These are phyloP conservation scores for Tephrocybe rancida DNA, from an alignment of 768 basidiomycete genomes.

Conservation along the genomic window DNA sequence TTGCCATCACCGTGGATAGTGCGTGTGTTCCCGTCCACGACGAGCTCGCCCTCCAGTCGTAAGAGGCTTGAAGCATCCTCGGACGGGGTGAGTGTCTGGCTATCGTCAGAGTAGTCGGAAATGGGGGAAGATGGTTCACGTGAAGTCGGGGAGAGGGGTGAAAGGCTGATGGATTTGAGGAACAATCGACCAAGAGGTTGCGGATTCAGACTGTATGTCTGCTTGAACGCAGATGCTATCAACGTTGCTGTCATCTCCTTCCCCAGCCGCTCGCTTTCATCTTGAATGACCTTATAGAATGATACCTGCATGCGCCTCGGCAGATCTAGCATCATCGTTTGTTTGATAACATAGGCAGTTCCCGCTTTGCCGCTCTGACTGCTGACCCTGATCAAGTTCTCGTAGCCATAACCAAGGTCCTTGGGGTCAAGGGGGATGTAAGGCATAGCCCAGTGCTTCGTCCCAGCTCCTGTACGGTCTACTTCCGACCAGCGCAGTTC, in stretches of 20 bases:
- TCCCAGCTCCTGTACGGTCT: slow-evolving; percentile 41
- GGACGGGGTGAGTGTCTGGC: slow-evolving; percentile 31
- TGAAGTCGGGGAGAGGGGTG: slow-evolving; percentile 41
- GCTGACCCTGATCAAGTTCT: slow-evolving; percentile 88
- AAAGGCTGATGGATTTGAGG: slow-evolving; percentile 63
- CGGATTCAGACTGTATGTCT: slow-evolving; percentile 63
- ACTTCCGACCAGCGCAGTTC: slow-evolving; percentile 52
- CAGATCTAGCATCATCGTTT: slow-evolving; percentile 72
- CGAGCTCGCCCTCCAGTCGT: slow-evolving; percentile 68
- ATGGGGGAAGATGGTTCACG: slow-evolving; percentile 38
- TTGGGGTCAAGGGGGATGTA: slow-evolving; percentile 87
- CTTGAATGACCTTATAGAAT: slow-evolving; percentile 80
- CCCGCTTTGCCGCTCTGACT: slow-evolving; percentile 89
- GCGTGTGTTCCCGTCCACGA: slow-evolving; percentile 64
- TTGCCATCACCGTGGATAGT: slow-evolving; percentile 78
- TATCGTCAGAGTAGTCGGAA: slow-evolving; percentile 51
- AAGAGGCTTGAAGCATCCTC: slow-evolving; percentile 19
- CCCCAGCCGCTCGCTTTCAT: slow-evolving; percentile 70
- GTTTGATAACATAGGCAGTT: slow-evolving; percentile 81
- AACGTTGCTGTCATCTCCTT: slow-evolving; percentile 81
- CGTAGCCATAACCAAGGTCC: slow-evolving; percentile 82
- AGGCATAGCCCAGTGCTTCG: slow-evolving; percentile 71
- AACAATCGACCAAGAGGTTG: slow-evolving; percentile 67
- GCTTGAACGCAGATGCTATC: slow-evolving; percentile 71
- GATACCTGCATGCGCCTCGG: slow-evolving; percentile 81